A percentile compares a stretch with the other conserved stretches of the same genome.
These are phyloP conservation scores for Entomortierella beljakovae DNA, from an alignment of 192 early-diverging fungal genomes.

Conservation along the genomic window DNA sequence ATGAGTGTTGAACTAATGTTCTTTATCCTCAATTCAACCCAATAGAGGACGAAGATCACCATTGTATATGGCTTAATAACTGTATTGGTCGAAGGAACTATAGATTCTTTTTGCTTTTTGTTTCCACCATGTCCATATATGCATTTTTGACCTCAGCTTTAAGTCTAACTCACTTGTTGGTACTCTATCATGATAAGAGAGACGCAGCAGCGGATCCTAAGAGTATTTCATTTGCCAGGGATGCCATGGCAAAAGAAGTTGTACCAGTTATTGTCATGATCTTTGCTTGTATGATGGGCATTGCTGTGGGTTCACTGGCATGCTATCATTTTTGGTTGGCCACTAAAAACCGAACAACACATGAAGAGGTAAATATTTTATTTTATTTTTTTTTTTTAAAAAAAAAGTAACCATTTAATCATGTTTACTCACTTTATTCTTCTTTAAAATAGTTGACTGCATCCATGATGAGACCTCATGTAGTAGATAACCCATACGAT, in stretches of 20 bases:
- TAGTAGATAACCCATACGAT: constrained; percentile 61
- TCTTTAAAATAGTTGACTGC: constrained; percentile 44
- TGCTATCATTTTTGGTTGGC: constrained; percentile 82
- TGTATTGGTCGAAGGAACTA: constrained; percentile 91
- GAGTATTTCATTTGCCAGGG: constrained; percentile 8
- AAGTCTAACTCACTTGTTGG: constrained; percentile 67
- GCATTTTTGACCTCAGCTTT: constrained; percentile 70
- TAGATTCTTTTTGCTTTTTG: constrained; percentile 85
- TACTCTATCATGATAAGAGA: constrained; percentile 37
- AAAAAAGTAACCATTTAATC: background rate
- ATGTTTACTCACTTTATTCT: background rate
- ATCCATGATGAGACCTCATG: constrained; percentile 39
- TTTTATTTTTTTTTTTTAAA: background rate
- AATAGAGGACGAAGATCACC: constrained; percentile 84
- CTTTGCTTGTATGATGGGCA: constrained; percentile 65
- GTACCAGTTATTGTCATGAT: constrained; percentile 74
- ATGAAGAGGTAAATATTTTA: constrained; percentile 74
- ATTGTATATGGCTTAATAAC: constrained; percentile 96
- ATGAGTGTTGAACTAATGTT: background rate
- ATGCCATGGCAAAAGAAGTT: constrained; percentile 38
- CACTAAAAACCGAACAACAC: constrained; percentile 84
- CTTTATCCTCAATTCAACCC: background rate
- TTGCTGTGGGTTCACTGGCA: constrained; percentile 79
- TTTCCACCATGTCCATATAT: constrained; percentile 70
- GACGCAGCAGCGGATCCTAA: constrained; percentile 1